Base-by-base conservation (phyloP, 2,329 filamentous ascomycete genomes). In the Malbranchea cinnamomea region DNA sequence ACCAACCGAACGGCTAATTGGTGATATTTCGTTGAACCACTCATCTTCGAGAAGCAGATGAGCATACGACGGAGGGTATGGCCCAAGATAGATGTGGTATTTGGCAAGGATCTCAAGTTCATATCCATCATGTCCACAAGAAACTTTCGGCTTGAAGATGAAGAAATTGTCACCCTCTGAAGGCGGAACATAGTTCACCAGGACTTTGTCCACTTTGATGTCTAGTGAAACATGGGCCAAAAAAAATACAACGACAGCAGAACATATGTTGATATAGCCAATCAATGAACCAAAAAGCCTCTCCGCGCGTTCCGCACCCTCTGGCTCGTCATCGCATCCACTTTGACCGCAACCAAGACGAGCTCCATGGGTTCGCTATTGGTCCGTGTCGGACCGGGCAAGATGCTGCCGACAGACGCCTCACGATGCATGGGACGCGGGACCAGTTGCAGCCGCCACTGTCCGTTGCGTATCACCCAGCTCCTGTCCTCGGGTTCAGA, bases 361-460 rank as follows among this genome's bases (percentile, higher is more conserved):
- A 81, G 77, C 54, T 87, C 78, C 33, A 76, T 63, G 2, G 61
- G 60, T 21, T 59, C 60, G 17, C 40, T 46, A 44, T 54, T 60
- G 4, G 41, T 38, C 20, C 48, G 45, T 16, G 45, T 39, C 9
- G 27, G 21, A 4, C 26, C n/a, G 34, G 44, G n/a, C n/a, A n/a
- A n/a, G n/a, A n/a, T n/a, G n/a, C n/a, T n/a, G n/a, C n/a, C n/a
- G n/a, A n/a, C 54, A 2, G 54, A 48, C 9, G 52, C 52, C 6
- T 34, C 23, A 9, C 39, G 36, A 12, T 31, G 35, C 7, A 50
- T 49, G 5, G 55, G 53, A 45, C 78, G 74, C 16, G n/a, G n/a
- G n/a, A n/a, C n/a, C n/a, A 91, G 70, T 23, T 69, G 64, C 40
- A 84, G 48, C 35, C 77, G 63, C 77, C 78, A 85, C 50, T 81